These are phyloP conservation scores for Pestalotiopsis sp. DNA, from an alignment of 2,329 filamentous ascomycete species.

Conservation along the genomic window DNA sequence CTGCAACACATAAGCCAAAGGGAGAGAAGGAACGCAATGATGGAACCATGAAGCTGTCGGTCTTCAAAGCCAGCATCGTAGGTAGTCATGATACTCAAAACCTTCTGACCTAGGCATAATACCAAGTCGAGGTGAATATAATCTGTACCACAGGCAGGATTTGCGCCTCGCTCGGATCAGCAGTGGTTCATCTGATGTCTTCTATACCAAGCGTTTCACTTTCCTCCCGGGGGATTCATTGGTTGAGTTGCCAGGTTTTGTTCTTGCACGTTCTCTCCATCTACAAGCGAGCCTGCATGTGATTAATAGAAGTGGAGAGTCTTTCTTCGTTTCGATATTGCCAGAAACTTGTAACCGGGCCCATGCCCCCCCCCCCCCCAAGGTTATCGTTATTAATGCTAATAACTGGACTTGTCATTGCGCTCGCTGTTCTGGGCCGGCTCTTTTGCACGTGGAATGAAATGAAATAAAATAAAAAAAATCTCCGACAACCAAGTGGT, in stretches of 20 bases:
- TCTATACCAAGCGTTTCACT: neutral
- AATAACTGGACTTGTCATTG: neutral
- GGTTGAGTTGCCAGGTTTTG: neutral
- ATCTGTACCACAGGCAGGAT: neutral
- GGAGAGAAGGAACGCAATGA: neutral
- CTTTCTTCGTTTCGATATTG: neutral
- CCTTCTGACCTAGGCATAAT: neutral
- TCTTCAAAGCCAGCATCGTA: too few relatives aligned
- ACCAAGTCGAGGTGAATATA: neutral
- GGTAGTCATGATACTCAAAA: too few relatives aligned
- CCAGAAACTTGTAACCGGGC: neutral
- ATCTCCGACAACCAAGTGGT: neutral
- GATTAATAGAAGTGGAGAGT: neutral
- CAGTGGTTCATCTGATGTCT: slow-evolving; percentile 3
- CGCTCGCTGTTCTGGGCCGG: neutral
- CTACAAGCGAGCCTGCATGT: neutral
- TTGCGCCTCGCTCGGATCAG: neutral
- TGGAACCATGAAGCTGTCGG: too few relatives aligned
- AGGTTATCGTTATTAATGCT: neutral
- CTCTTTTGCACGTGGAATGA: neutral
- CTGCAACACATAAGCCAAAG: neutral
- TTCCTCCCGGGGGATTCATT: neutral
- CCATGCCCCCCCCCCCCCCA: neutral
- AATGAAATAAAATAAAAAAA: neutral
- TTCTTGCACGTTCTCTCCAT: neutral